Evolutionary conservation across 192 early-diverging fungal species (phyloP), one percentile per base, ranked within the genome.

Genomic region (Mortierella antarctica): DNA sequence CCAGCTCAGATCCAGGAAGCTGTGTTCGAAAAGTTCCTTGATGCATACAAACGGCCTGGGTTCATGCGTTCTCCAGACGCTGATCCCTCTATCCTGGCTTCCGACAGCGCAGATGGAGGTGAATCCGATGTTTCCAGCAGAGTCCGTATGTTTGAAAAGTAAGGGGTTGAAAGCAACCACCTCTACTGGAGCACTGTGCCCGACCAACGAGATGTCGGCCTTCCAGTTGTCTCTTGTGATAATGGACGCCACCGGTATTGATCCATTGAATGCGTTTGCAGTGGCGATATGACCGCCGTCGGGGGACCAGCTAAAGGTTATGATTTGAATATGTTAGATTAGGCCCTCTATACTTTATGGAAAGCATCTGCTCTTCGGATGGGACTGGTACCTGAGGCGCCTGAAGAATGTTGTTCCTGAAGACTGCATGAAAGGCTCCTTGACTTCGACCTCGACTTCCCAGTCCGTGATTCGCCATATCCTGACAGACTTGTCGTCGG

Each of bases 381-480:
- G 8, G 41, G 44, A 17, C 11, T 53, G 14, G n/a, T 82, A 91
- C 92, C 92, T 93, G 51, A 97, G 85, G 21, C 97, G 84, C 10
- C 94, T 87, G 65, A 96, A 98, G 62, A 97, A 96, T 4, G 97
- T 97, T 0, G 93, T 93, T 18, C 92, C 92, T 1, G 93, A 91
- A n/a, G 94, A 91, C 65, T 89, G 86, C 47, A 84, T 63, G 68
- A 92, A 97, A 18, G 95, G 96, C 49, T 87, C 88, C 4, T 74
- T 82, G 5, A 99, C 88, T 12, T 89, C 86, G 4, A 85, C 85
- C 71, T 97, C 94, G n/a, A 91, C 71, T 23, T 82, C 74, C 97
- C 98, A 99, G 71, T 97, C 95, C 8, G 90, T 89, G 13, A 93
- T 93, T 64, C 93, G 83, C 93, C 95, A 98, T 7, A 99, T 91